Conservation (phyloP, 2,329 filamentous ascomycete genomes). For the Fusarium equiseti region DNA sequence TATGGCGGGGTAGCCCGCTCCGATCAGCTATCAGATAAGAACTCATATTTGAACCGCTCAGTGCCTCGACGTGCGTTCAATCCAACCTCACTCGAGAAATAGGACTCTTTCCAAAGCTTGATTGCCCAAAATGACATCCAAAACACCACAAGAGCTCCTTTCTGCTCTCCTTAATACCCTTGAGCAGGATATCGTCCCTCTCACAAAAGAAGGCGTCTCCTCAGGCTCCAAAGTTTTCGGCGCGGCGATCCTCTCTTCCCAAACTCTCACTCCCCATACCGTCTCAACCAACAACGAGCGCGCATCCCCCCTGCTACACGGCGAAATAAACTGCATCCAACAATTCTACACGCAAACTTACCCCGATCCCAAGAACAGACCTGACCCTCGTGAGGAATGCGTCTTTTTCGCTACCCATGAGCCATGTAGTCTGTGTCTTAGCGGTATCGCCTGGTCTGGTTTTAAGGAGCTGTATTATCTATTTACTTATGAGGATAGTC, state of each 20-base stretch:
- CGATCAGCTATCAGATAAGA: constrained; percentile 13
- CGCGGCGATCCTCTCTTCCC: constrained; percentile 63
- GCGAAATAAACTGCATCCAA: constrained; percentile 72
- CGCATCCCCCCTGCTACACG: constrained; percentile 66
- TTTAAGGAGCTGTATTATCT: constrained; percentile 69
- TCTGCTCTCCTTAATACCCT: constrained; percentile 57
- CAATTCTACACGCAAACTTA: constrained; percentile 62
- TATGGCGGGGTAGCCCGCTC: constrained; percentile 12
- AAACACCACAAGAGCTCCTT: constrained; percentile 49
- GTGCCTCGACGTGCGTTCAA: not conserved
- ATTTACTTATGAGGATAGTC: constrained; percentile 70
- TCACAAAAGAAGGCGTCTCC: constrained; percentile 62
- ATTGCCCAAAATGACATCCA: not conserved
- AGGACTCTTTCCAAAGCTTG: rapidly evolving
- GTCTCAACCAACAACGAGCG: constrained; percentile 69
- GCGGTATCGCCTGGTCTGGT: constrained; percentile 69
- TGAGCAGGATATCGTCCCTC: constrained; percentile 62
- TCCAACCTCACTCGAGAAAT: not conserved
- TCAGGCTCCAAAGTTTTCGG: constrained; percentile 69
- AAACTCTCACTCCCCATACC: constrained; percentile 57
- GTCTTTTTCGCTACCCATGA: constrained; percentile 71
- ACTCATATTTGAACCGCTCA: not conserved
- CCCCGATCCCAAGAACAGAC: constrained; percentile 53
- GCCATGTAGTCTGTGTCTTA: constrained; percentile 69
- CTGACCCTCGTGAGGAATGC: constrained; percentile 59